Base-by-base conservation (phyloP, 805 yeast species). In the Wickerhamomyces xylosicus region DNA sequence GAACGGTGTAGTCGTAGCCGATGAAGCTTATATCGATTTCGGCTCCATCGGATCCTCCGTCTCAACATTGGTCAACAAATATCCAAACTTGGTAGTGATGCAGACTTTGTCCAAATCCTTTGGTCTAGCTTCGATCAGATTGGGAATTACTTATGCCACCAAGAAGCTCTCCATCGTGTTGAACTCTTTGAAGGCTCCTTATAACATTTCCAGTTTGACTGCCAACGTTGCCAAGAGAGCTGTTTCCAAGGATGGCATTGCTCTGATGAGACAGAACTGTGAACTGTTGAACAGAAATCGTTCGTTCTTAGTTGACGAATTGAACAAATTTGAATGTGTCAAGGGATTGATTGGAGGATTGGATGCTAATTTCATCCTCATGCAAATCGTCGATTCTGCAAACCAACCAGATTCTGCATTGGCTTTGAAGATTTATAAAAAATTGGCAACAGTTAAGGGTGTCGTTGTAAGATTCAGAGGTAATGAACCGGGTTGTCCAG, bases 21-120 rank as follows among this genome's bases (percentile, higher is more conserved):
- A 92, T 60, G 98, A 92, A 61, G 98, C 98, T 0, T 92, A 92
- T 57, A 74, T 92, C 38, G 98, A 92, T 57, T 92, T 92, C 57
- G 57, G 85, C 4, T 68, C 77, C 18, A 49, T 62, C 16, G 85
- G 83, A 11, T 71, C 82, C 8, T 85, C 96, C 0, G 57, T 79
- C 48, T 71, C 87, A 9, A 82, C 94, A 1, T 64, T 83, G 45
- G 97, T 87, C 2, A 85, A 78, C 57, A 71, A 79, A 51, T 77
- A 79, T 59, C 89, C 89, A 20, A 85, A 87, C 53, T 63, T 92
- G 38, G 87, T 84, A 15, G 95, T 85, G 11, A 64, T 89, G 58
- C 98, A 92, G 61, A 92, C 98, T 0, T 61, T 92, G 31, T 87
- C 97, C 16, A 92, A 92, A 56, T 81, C 97, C 0, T 92, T 92